Evolutionary conservation across 2,329 filamentous ascomycete genomes (phyloP).

Genomic region (Coniella lustricola): DNA sequence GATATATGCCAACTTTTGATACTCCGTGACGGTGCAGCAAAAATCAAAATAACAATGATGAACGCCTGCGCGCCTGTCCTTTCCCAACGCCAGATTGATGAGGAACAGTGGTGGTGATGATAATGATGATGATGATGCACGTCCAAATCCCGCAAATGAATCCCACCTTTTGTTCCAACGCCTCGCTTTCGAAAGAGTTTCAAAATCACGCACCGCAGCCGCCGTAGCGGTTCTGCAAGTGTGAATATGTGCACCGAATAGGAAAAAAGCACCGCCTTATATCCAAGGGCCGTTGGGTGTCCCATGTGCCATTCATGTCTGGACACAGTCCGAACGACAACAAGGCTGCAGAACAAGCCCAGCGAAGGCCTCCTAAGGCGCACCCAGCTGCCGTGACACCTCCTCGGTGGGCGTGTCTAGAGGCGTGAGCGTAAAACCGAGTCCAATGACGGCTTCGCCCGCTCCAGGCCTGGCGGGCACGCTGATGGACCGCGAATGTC

Average conservation of each 20-base stretch:
- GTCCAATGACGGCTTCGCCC: conserved; percentile 31
- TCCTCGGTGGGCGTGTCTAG: conserved; percentile 31
- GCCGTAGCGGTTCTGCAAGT: not conserved
- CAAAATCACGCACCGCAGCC: conserved; percentile 4
- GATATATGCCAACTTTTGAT: no score
- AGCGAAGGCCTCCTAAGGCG: not conserved
- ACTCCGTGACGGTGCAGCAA: no score
- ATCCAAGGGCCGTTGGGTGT: not conserved
- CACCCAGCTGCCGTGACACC: conserved; percentile 6
- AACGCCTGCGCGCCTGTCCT: not conserved
- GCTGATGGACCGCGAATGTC: conserved; percentile 32
- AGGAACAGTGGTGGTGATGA: no score
- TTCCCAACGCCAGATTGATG: not conserved
- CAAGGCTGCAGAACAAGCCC: not conserved
- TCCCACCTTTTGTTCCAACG: conserved; percentile 6
- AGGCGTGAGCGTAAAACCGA: conserved; percentile 35
- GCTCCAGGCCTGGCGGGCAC: conserved; percentile 17
- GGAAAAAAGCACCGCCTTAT: not conserved
- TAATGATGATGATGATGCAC: no score
- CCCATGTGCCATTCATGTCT: not conserved
- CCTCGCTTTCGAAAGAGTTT: conserved; percentile 10
- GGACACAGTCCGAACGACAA: not conserved
- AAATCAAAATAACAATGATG: no score
- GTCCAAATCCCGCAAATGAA: no score
- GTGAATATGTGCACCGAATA: not conserved